phyloP scores from a whole-genome alignment of 2,329 filamentous ascomycete genomes.

The Penicillium sp. region DNA sequence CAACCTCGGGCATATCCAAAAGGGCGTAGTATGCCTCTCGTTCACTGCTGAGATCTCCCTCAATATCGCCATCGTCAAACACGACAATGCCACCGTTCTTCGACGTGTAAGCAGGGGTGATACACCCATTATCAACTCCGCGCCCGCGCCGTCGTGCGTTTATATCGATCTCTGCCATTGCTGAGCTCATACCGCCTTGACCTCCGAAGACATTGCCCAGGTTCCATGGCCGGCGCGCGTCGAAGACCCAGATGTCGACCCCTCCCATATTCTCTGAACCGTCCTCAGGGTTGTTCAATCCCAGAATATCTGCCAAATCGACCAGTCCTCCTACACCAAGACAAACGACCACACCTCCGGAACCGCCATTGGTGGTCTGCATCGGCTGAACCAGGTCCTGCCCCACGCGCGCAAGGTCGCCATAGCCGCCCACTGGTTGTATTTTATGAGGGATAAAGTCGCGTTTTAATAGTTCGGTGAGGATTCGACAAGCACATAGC shows the following conservation, averaged over 20 bases:
- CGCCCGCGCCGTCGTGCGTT: conserved; percentile 51
- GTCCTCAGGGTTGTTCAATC: conserved; percentile 70
- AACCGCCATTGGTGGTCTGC: conserved; percentile 80
- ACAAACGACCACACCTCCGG: conserved; percentile 86
- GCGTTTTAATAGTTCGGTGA: conserved; percentile 89
- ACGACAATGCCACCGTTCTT: conserved; percentile 87
- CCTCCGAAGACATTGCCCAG: conserved; percentile 89
- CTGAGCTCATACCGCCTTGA: conserved; percentile 54
- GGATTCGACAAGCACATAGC: conserved; percentile 90
- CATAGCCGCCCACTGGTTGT: conserved; percentile 89
- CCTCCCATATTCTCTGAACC: conserved; percentile 65
- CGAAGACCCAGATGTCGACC: conserved; percentile 94
- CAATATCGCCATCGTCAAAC: conserved; percentile 94
- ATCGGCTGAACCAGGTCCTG: conserved; percentile 78
- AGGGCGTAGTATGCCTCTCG: conserved; percentile 82
- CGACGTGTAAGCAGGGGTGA: conserved; percentile 70
- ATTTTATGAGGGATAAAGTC: conserved; percentile 99
- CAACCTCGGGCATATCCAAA: conserved; percentile 85
- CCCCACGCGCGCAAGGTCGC: conserved; percentile 78
- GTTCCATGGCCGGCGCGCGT: conserved; percentile 92
- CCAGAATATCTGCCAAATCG: conserved; percentile 77
- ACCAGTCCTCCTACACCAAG: conserved; percentile 90
- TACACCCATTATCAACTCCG: conserved; percentile 72
- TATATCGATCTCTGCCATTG: conserved; percentile 47
- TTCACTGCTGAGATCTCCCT: conserved; percentile 73